Evolutionary conservation across 208 protist genomes (phyloP), one percentile per base, ranked within the genome.

Genomic region (Leishmania braziliensis): DNA sequence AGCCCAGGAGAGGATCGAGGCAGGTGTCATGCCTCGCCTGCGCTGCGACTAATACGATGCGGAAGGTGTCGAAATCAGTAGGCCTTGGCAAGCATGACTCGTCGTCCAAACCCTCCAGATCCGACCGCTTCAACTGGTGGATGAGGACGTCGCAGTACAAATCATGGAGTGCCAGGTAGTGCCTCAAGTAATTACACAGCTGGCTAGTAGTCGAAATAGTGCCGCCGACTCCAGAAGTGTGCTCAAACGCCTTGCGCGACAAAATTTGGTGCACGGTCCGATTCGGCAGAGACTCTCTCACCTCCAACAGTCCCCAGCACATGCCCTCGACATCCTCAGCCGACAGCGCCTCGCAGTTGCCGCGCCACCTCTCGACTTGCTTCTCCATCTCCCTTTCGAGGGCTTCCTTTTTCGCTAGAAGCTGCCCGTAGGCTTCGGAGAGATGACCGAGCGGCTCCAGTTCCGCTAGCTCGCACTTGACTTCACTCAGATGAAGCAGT

Each of bases 211-310:
- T 81, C 14, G 77, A 43, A 16, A 89, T 80, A 60, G 50, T 63
- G 65, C 48, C 63, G 68, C 77, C 76, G 23, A 43, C 60, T 20
- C 77, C 78, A 53, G 82, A 66, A 50, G 78, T 76, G 36, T 69
- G 65, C 6, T 74, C 78, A 53, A 85, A 91, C 5, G 88, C 88
- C 48, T 80, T 84, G 58, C 79, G 39, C 20, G 81, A 86, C 29
- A 91, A 75, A 6, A 75, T 66, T 36, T 88, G 83, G 77, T 91
- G 86, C 18, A 88, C 84, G 29, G 65, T 69, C 62, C 76, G 80
- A 62, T 86, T 80, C 23, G 84, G 82, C 50, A 92, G 84, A 9
- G 89, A 62, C 14, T 74, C 56, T 10, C 50, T 9, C 33, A 91
- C 82, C 9, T 70, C 75, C 69, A 93, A 78, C 39, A 84, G 36